A percentile compares a stretch with the other conserved stretches of the same genome.
These are phyloP conservation scores for Boletus hoseneyae DNA, from an alignment of 1,284 basidiomycete species.

Conservation along the genomic window DNA sequence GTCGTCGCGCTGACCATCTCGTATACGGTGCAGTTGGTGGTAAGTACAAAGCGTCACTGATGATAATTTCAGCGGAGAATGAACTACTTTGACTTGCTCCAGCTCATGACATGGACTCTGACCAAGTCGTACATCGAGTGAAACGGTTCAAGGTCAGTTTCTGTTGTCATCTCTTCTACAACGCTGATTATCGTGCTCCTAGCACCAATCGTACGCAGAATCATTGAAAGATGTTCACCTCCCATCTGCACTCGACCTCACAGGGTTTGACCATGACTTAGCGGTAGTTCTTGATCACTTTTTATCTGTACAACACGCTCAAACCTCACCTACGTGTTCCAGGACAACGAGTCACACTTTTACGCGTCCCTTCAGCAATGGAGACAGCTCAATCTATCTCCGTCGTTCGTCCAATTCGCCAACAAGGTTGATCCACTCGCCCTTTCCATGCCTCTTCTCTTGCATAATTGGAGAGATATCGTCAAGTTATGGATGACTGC, in stretches of 20 bases:
- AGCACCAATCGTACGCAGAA: conserved; percentile 74
- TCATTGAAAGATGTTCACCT: conserved; percentile 69
- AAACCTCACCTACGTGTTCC: background rate
- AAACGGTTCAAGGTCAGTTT: conserved; percentile 46
- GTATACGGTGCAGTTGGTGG: background rate
- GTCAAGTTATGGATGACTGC: conserved; percentile 58
- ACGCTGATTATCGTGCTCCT: background rate
- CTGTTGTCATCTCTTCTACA: background rate
- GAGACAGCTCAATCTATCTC: conserved; percentile 77
- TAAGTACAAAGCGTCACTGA: too few relatives aligned
- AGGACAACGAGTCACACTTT: conserved; percentile 76
- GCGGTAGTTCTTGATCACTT: conserved; percentile 35
- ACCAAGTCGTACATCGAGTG: conserved; percentile 29
- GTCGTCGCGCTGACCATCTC: conserved; percentile 39
- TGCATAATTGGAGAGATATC: conserved; percentile 77
- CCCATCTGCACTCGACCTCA: conserved; percentile 57
- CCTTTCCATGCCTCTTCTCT: conserved; percentile 74
- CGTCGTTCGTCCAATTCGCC: conserved; percentile 72
- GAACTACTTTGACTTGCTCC: too few relatives aligned
- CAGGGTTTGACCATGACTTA: conserved; percentile 59
- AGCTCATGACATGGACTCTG: conserved; percentile 2
- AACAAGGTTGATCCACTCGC: conserved; percentile 59
- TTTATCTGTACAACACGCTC: conserved; percentile 3
- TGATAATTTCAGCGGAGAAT: too few relatives aligned
- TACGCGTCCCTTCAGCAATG: conserved; percentile 66